phyloP scores from a whole-genome alignment of 192 early-diverging fungal genomes.

The Coemansia sp. region DNA sequence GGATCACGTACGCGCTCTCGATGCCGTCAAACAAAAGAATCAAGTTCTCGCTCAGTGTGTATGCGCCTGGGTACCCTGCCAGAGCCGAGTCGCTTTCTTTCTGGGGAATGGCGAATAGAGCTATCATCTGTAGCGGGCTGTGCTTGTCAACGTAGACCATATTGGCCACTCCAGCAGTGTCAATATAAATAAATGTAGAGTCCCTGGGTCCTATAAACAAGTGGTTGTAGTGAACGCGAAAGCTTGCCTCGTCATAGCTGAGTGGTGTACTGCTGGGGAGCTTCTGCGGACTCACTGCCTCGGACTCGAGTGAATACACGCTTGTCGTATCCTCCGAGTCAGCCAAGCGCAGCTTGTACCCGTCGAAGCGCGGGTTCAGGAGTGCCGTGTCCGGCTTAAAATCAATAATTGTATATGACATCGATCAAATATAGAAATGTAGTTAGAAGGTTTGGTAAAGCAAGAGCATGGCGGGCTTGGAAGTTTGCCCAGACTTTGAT shows the following conservation, averaged over 20 bases:
- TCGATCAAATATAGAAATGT: neutral
- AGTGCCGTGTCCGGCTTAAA: constrained; percentile 50
- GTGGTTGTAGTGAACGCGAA: constrained; percentile 69
- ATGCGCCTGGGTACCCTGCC: constrained; percentile 36
- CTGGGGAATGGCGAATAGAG: constrained; percentile 35
- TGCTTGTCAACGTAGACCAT: constrained; percentile 17
- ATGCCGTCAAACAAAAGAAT: constrained; percentile 47
- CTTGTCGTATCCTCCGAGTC: constrained; percentile 28
- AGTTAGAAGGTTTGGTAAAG: neutral
- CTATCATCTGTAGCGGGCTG: neutral
- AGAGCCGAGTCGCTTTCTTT: constrained; percentile 16
- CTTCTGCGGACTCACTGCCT: constrained; percentile 36
- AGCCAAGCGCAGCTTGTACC: constrained; percentile 69
- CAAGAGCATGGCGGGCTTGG: neutral
- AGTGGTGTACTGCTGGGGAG: constrained; percentile 56
- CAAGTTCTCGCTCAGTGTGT: constrained; percentile 11
- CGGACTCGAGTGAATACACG: constrained; percentile 4
- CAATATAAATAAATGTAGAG: constrained; percentile 35
- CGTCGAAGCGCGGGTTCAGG: constrained; percentile 70
- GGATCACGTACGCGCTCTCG: constrained; percentile 35
- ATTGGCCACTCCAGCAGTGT: constrained; percentile 16
- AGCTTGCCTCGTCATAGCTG: constrained; percentile 66
- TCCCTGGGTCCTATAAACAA: constrained; percentile 57
- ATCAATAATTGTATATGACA: constrained; percentile 37
- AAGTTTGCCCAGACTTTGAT: neutral